Evolutionary conservation across 306 rosid genomes (phyloP), one percentile per base, ranked within the genome.

Genomic region (Sicyos baderoa): DNA sequence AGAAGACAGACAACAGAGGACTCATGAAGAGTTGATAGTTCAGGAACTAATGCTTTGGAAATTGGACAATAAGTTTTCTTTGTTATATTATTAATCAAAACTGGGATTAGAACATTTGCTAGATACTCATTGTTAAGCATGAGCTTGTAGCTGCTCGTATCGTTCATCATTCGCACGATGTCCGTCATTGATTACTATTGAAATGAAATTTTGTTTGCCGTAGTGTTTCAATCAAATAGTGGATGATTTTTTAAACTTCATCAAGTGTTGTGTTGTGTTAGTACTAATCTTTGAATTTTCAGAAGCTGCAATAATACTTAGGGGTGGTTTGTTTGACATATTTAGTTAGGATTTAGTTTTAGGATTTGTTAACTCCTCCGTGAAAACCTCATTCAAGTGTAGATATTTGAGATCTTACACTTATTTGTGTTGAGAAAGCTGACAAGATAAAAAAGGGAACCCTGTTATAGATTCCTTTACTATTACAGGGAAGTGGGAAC

Each of bases 21-120:
- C 23, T 67, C 72, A 7, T 67, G 72, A 49, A 67, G 72, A 67
- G 72, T 67, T 13, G 72, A 48, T 67, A 49, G 25, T 15, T 67
- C 19, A 5, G 72, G 57, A 67, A 9, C 25, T 67, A 13, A 14
- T 67, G 45, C 45, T 67, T 49, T 67, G 56, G 72, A 49, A 66
- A 48, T 67, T 22, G 56, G 57, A 67, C 21, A 65, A 55, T 10
- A 49, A 67, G 7, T 22, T 14, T 47, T 66, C 56, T 16, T 48
- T 23, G 15, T 3, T 47, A 22, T 19, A 21, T 14, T 12, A 21
- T 45, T 47, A 12, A n/a, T 9, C 72, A 67, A 40, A 67, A 25
- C 57, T 14, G 72, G 72, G 55, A 66, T 14, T 48, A 48, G 49
- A 67, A 17, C 56, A 67, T 23, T 23, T 48, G 23, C 37, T 48